phyloP scores from a whole-genome alignment of 2,329 filamentous ascomycete species.

The Clarireedia homoeocarpa region DNA sequence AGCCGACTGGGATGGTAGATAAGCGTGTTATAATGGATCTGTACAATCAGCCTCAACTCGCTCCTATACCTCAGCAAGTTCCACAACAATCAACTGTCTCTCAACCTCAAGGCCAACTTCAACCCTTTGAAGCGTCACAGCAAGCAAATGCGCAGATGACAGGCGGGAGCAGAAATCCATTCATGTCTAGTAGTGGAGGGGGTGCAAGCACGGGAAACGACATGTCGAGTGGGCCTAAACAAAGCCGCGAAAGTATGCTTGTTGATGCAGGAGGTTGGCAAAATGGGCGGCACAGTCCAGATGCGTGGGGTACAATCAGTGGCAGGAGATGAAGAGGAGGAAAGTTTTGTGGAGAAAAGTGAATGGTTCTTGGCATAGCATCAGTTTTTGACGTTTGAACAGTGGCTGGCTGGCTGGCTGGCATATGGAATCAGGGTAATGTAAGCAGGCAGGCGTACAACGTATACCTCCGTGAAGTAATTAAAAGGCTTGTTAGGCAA shows the following conservation, averaged over 20 bases:
- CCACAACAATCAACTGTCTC: slow-evolving; percentile 14
- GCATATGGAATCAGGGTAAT: no score
- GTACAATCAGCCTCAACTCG: slow-evolving; percentile 45
- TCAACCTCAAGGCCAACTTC: slow-evolving; percentile 15
- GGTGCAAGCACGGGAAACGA: slow-evolving; percentile 22
- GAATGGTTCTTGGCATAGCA: slow-evolving; percentile 6
- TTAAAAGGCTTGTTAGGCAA: no score
- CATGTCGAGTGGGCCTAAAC: slow-evolving; percentile 29
- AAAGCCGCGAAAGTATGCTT: slow-evolving; percentile 65
- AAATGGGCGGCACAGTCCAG: slow-evolving; percentile 68
- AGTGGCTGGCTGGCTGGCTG: no score
- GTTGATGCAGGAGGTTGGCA: slow-evolving; percentile 41
- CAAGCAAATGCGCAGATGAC: slow-evolving; percentile 12
- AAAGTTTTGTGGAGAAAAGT: not conserved
- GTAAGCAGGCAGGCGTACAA: no score
- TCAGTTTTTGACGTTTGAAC: not conserved
- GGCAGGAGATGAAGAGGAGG: slow-evolving; percentile 9
- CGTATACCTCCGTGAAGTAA: not conserved
- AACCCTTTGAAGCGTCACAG: not conserved
- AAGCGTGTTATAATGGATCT: slow-evolving; percentile 71
- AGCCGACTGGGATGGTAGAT: slow-evolving; percentile 45
- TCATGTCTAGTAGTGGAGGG: slow-evolving; percentile 18
- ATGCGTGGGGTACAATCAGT: slow-evolving; percentile 65
- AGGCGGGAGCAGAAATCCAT: slow-evolving; percentile 28
- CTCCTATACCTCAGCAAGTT: slow-evolving; percentile 15